These are phyloP conservation scores for Stropharia rugosoannulata DNA, from an alignment of 768 basidiomycete genomes.

Conservation along the genomic window DNA sequence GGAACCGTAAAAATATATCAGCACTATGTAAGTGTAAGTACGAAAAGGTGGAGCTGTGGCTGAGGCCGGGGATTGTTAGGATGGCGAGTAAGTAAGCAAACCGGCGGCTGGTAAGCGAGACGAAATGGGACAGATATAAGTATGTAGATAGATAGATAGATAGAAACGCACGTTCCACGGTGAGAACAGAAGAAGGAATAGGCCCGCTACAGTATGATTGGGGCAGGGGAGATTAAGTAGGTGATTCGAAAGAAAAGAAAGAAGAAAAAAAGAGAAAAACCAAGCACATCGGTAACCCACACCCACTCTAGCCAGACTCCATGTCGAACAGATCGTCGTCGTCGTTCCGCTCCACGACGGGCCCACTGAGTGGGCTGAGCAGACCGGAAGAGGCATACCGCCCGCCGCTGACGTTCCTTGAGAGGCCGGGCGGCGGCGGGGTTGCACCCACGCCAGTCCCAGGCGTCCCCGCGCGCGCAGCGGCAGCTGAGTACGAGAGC, in stretches of 20 bases:
- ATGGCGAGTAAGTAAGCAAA: no score
- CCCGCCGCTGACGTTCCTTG: constrained; percentile 36
- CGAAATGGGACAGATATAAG: no score
- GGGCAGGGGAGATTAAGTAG: no score
- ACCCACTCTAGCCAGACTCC: constrained; percentile 34
- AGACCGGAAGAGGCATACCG: constrained; percentile 34
- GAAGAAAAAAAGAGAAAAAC: background rate
- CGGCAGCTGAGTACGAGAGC: constrained; percentile 52
- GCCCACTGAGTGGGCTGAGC: constrained; percentile 61
- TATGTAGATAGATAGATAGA: no score
- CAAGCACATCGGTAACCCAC: background rate
- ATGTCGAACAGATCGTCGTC: constrained; percentile 72
- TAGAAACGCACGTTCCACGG: no score
- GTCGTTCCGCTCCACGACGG: constrained; percentile 51
- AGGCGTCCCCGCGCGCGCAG: constrained; percentile 16
- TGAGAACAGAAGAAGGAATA: no score
- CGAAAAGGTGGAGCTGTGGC: no score
- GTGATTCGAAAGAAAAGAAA: background rate
- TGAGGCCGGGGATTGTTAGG: no score
- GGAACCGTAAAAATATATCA: no score
- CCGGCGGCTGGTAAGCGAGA: no score
- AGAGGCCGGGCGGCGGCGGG: constrained; percentile 35
- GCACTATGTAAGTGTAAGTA: no score
- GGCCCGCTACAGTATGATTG: no score
- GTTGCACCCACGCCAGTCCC: constrained; percentile 13